Evolutionary conservation across 331 rosid species (phyloP).

Genomic region (Quercus lobata): DNA sequence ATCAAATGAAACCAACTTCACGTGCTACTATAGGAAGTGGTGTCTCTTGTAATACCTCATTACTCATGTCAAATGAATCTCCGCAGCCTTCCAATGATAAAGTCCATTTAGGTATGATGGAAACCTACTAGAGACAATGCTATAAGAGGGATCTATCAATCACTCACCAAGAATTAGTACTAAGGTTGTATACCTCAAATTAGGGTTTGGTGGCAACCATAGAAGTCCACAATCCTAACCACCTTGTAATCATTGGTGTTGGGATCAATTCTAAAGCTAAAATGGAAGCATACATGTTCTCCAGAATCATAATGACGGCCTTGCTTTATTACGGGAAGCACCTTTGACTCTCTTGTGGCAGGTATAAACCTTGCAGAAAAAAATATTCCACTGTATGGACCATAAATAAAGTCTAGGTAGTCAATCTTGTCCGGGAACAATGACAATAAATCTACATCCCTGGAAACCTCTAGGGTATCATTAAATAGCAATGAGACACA

Average conservation of each 20-base stretch:
- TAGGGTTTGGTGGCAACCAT: too few relatives aligned
- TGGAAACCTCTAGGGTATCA: background rate
- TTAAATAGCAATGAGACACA: background rate
- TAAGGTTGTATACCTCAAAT: background rate
- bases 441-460: background rate
- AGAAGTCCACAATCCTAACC: background rate
- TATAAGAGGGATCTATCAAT: background rate
- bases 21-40: background rate
- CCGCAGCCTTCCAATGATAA: background rate
- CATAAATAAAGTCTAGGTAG: background rate
- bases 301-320: background rate
- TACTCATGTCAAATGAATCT: background rate
- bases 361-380: background rate
- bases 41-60: background rate
- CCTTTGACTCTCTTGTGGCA: background rate
- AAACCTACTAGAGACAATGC: background rate
- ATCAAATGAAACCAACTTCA: too few relatives aligned
- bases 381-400: background rate
- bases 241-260: background rate
- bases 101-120: background rate
- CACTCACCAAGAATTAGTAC: slow-evolving; percentile 6
- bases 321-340: background rate
- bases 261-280: background rate
- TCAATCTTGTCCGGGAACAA: background rate
- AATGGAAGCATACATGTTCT: background rate